Base-by-base conservation (phyloP, 257 asterid genomes). In the Penstemon barbatus region DNA sequence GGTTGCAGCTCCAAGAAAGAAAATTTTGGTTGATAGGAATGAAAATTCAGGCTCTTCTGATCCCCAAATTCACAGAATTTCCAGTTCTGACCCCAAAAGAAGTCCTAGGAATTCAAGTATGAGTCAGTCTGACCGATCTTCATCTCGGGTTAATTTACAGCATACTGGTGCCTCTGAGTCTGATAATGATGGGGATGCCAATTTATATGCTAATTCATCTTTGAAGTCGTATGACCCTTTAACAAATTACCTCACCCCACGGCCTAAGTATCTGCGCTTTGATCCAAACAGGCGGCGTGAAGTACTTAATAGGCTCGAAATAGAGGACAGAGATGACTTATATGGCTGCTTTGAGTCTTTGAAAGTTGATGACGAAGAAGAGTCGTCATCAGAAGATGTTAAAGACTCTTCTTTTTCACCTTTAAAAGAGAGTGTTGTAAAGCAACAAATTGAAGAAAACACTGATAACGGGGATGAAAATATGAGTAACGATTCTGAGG, bases 221-320 rank as follows among this genome's bases (percentile, higher is more conserved):
- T 12, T 62, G 53, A 80, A 79, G 66, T 83, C 74, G 11, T 87
- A 79, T 71, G 87, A 89, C 57, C 91, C 92, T 62, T 59, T 68
- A 65, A 84, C 73, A 33, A 81, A 83, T 76, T 82, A 73, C 74
- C 86, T 76, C 33, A 78, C 86, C 48, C 94, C 96, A 0, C 80
- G 98, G 84, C 98, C 96, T 45, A 84, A 78, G 80, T 91, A 65
- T 74, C 77, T 89, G 62, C 89, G 95, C 3, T 89, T 78, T 73
- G 71, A 84, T 73, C 96, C 96, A 3, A 81, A 83, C 39, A 81
- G 85, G 81, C 75, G 83, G 42, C 70, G 50, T 1, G 80, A 70
- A 78, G 71, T 87, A 43, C 9, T 80, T 19, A 66, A 56, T 36
- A 55, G 72, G 74, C 61, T 74, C 6, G 81, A 68, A 33, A 59